Base-by-base conservation (phyloP, 768 basidiomycete genomes). In the Kockovaella imperatae region DNA sequence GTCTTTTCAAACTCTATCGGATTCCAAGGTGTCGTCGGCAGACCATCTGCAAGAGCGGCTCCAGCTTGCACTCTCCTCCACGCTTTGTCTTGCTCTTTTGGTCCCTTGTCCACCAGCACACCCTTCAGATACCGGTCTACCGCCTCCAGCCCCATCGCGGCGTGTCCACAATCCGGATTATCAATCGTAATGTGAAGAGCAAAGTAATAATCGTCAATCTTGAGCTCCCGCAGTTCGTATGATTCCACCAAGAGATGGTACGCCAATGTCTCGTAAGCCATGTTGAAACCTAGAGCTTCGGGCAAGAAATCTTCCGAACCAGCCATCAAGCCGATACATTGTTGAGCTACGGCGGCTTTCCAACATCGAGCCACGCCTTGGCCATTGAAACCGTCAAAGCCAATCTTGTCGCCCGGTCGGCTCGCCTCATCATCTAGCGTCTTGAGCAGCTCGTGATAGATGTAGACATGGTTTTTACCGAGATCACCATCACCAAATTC, bases 401-500 rank as follows among this genome's bases (percentile, higher is more conserved):
- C 57, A 14, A 8, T 17, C 17, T 51, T 36, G 31, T 53, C 38
- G 1, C 64, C 64, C 5, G 24, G 14, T 50, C 58, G 14, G 42
- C 29, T 10, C 39, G 26, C 5, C 50, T 44, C n/a, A n/a, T n/a
- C n/a, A 20, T 38, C 36, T 5, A 61, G 57, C n/a, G 47, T 35
- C 23, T 58, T 48, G 15, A 66, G 24, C 5, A 64, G 50, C 28
- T 52, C 28, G 17, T 64, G 42, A 44, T 64, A 68, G n/a, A 68
- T 52, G 35, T 52, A 55, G 15, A 64, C 53, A 46, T 68, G 66
- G 38, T 64, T 62, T 50, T 64, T 68, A 21, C 50, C 44, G 17
- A 64, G 29, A 57, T 68, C 66, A 14, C 66, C 66, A 51, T 68
- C 66, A 1, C 66, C 66, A 36, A 64, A 68, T 45, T 68, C 66